A percentile compares a stretch with the other conserved stretches of the same genome.
Evolutionary conservation across 106 monocot species (phyloP).

Genomic region (Iris macrosiphon): DNA sequence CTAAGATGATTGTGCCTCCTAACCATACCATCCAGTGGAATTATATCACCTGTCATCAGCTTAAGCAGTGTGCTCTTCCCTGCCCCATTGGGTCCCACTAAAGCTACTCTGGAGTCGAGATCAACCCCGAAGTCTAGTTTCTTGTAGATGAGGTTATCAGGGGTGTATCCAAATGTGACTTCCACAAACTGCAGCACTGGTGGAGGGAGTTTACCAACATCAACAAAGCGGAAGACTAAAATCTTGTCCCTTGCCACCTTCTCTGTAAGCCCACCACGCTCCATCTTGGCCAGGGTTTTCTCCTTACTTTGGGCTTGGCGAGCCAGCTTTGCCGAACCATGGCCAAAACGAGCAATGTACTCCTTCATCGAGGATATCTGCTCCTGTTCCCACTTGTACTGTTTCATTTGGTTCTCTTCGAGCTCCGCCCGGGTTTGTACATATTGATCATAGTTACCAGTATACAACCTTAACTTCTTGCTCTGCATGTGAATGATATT

Average conservation of each 20-base stretch:
- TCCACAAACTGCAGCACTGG: slow-evolving; percentile 94
- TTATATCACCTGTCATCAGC: slow-evolving; percentile 92
- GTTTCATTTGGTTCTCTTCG: slow-evolving; percentile 99
- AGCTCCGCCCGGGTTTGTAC: slow-evolving; percentile 81
- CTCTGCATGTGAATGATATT: slow-evolving; percentile 99
- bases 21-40: slow-evolving; percentile 87
- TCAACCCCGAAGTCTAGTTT: slow-evolving; percentile 91
- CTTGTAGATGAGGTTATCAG: slow-evolving; percentile 86
- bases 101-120: slow-evolving; percentile 85
- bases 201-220: slow-evolving; percentile 93
- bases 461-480: slow-evolving; percentile 83
- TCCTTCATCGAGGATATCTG: slow-evolving; percentile 97
- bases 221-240: slow-evolving; percentile 75
- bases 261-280: slow-evolving; percentile 92
- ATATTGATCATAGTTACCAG: slow-evolving; percentile 93
- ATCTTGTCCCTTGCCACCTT: slow-evolving; percentile 70
- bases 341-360: slow-evolving; percentile 97
- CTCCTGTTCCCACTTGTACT: slow-evolving; percentile 99
- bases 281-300: slow-evolving; percentile 99
- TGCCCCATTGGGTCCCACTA: slow-evolving; percentile 96
- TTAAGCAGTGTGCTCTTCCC: slow-evolving; percentile 98
- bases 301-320: slow-evolving; percentile 98
- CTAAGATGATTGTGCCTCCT: slow-evolving; percentile 88
- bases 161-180: slow-evolving; percentile 88
- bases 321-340: slow-evolving; percentile 95